Conservation (phyloP, 305 asterid species). For the Solanum hybrid region DNA sequence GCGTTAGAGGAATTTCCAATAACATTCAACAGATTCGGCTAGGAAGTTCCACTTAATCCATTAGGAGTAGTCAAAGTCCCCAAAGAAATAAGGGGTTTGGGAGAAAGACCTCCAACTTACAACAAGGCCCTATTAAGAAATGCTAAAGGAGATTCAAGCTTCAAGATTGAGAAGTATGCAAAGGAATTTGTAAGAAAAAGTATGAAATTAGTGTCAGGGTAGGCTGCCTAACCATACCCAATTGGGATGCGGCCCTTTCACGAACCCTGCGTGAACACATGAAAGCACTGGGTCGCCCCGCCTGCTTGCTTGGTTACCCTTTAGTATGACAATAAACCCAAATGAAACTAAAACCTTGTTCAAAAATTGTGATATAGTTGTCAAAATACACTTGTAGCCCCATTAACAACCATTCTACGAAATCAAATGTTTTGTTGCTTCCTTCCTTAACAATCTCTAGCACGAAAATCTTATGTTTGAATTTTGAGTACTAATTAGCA, state of each 20-base stretch:
- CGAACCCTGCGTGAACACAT: neutral
- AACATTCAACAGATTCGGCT: neutral
- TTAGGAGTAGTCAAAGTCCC: neutral
- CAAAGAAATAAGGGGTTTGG: neutral
- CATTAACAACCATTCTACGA: neutral
- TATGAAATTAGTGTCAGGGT: neutral
- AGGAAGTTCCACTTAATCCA: neutral
- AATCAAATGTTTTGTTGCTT: neutral
- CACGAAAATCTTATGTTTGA: neutral
- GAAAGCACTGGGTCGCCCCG: neutral
- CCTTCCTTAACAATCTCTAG: neutral
- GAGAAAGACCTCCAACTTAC: neutral
- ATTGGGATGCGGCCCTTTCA: neutral
- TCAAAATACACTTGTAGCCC: neutral
- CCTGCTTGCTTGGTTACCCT: neutral
- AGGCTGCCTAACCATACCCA: neutral
- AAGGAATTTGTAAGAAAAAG: neutral
- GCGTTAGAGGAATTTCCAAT: neutral
- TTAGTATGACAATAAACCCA: neutral
- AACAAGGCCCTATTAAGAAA: neutral
- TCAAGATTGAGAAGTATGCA: neutral
- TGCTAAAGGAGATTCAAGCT: neutral
- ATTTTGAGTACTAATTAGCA: neutral
- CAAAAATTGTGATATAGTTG: neutral
- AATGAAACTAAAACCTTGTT: neutral